Base-by-base conservation (phyloP, 352 stramenopile genomes). In the Phytophthora chlamydospora region DNA sequence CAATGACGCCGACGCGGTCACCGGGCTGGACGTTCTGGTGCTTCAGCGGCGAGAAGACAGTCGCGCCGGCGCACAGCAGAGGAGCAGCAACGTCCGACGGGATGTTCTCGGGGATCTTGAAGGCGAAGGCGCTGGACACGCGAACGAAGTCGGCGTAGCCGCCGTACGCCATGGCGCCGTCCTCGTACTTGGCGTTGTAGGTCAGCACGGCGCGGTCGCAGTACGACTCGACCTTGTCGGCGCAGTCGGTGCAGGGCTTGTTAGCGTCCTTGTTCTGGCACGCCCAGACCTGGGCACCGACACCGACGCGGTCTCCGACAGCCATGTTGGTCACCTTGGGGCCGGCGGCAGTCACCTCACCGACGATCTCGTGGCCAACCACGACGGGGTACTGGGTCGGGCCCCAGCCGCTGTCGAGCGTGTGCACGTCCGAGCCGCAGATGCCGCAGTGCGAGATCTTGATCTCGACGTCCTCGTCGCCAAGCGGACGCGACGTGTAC, bases 21-120 rank as follows among this genome's bases (percentile, higher is more conserved):
- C 76, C 77, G 13, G 63, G 29, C 60, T 85, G 68, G n/a, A 88
- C 75, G 54, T 74, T 73, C 35, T 71, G 62, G 62, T 81, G 68
- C 67, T 75, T 78, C 45, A 95, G 56, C 2, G 89, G 88, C 39
- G 76, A 88, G 69, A 87, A 97, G 4, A 79, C 83, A 6, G 89
- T 97, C 34, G 89, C 83, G 40, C 88, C 89, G 19, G 87, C 89
- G 65, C 90, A 97, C 48, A 97, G 50, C 32, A 97, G 55, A 9
- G 85, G 78, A 27, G 79, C 84, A 6, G 66, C 66, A 4, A 58
- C 68, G 9, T 75, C 68, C 24, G 85, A 75, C 3, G 68, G 52
- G 21, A 96, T 66, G 35, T 73, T 80, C 0, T 88, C 76, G 8
- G 88, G 88, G 63, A 96, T 82, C 45, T 73, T 68, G 58, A 73